A percentile compares a stretch with the other conserved stretches of the same genome.
Conservation (phyloP, 2,329 filamentous ascomycete species). For the Boeremia exigua region DNA sequence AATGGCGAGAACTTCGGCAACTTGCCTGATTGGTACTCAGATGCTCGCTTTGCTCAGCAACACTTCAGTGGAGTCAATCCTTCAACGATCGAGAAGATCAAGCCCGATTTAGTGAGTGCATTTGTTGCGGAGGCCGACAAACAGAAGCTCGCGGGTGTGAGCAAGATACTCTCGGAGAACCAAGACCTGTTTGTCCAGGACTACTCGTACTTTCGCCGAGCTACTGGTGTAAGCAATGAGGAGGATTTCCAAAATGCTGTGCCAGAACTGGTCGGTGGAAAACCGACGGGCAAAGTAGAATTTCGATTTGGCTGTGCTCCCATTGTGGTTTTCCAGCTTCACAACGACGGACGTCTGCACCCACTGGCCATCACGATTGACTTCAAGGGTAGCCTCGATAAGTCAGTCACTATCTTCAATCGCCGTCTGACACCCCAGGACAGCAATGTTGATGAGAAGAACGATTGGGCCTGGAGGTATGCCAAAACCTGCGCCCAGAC, state of each 20-base stretch:
- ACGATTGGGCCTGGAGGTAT: conserved; percentile 16
- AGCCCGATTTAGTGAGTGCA: neutral
- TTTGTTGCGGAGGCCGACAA: conserved; percentile 6
- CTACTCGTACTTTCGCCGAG: conserved; percentile 17
- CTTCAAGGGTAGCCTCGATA: conserved; percentile 9
- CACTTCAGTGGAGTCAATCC: conserved; percentile 17
- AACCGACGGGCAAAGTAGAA: conserved; percentile 3
- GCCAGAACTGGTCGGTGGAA: neutral
- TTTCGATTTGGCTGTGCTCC: conserved; percentile 12
- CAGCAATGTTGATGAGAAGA: conserved; percentile 3
- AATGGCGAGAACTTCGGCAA: conserved; percentile 13
- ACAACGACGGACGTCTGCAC: conserved; percentile 10
- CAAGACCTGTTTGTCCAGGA: conserved; percentile 11
- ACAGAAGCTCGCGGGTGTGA: conserved; percentile 1
- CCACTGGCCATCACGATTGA: conserved; percentile 17
- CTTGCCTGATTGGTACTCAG: conserved; percentile 15
- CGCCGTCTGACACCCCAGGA: conserved; percentile 1
- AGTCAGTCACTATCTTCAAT: conserved; percentile 15
- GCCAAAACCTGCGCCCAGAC: conserved; percentile 18
- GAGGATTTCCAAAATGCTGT: conserved; percentile 4
- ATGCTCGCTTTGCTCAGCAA: conserved; percentile 16
- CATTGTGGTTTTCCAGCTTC: conserved; percentile 13
- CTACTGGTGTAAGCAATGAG: conserved; percentile 1
- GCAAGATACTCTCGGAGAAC: neutral
- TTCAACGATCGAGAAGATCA: conserved; percentile 6